Base-by-base conservation (phyloP, 2,329 filamentous ascomycete species). In the Colletotrichum higginsianum region DNA sequence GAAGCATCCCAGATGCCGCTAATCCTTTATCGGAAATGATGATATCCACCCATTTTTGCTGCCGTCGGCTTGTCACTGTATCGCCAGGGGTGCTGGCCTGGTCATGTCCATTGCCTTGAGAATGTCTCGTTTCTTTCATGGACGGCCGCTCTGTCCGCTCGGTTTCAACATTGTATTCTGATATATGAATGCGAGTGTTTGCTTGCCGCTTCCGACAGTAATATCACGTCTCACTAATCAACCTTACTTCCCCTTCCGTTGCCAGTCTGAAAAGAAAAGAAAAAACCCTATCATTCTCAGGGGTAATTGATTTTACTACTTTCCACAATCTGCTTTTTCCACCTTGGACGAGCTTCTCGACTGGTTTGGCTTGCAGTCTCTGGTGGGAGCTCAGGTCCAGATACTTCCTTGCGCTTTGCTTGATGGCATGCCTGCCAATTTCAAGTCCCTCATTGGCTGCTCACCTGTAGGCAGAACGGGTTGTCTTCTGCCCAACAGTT, bases 41-140 rank as follows among this genome's bases (percentile, higher is more conserved):
- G 23, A 40, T 16, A 21, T 38, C 35, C 30, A 21, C 12, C n/a
- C 35, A 38, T 40, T 8, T 16, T 12, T 57, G 55, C n/a, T 23
- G 26, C 60, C 60, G 47, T 30, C 30, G n/a, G 35, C n/a, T 11
- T 50, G 60, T 52, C 60, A 62, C 35, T 62, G 60, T 35, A 18
- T 62, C 40, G 26, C n/a, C 15, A 8, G 46, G 38, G 23, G 42
- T 23, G 18, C 11, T 47, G 18, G 26, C 12, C 44, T 9, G 6
- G 11, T 50, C 30, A 15, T 49, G 2, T 30, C 18, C n/a, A 50
- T 38, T 55, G 9, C 52, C 30, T 38, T 4, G 6, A 55, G 11
- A 55, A 21, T 42, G 53, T 15, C 35, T n/a, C 35, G 40, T 57
- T 21, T 57, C 35, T 40, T 42, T 42, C 55, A 57, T 16, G 38